Base-by-base conservation (phyloP, 1,139 yeast genomes). In the Debaryomyces sp. region DNA sequence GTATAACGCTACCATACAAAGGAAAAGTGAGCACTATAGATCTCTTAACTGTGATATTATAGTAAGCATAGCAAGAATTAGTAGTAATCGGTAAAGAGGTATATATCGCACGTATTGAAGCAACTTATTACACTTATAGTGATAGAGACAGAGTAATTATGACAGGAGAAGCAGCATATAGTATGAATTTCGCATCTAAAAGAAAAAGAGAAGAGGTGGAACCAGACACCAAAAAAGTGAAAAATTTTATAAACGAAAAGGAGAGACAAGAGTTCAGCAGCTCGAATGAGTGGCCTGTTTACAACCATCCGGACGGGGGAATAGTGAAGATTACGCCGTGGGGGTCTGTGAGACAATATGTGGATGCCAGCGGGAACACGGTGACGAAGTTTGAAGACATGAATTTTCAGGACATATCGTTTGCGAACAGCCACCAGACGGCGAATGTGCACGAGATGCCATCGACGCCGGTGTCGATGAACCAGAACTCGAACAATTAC, bases 281-380 rank as follows among this genome's bases (percentile, higher is more conserved):
- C 17, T 65, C 73, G 12, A 68, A 74, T 38, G 85, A 82, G 50
- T 84, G 85, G 80, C 86, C 88, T 3, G 73, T 78, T 44, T 84
- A 80, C 57, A 70, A 75, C 47, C 87, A 82, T 51, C 89, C 89
- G 2, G 82, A 82, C 18, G 89, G 89, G 6, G 88, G 88, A 0
- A 70, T 74, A 22, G 77, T 84, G 44, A 84, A 83, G 60, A 80
- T 83, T 48, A 81, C 87, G 0, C 88, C 89, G 5, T 80, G 85
- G 73, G 89, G 89, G 6, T 62, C 71, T 8, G 55, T 69, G 41
- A 58, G 80, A 46, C 78, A 75, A 52, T 71, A 58, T 55, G 60
- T 61, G 39, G 62, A 70, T 48, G 56, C 57, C 12, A 66, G 67
- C 23, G 78, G 78, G 22, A 74, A 73, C 51, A 58, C 60, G 40